These are phyloP conservation scores for Forsythia viridissima DNA, from an alignment of 257 asterid species.

Conservation along the genomic window DNA sequence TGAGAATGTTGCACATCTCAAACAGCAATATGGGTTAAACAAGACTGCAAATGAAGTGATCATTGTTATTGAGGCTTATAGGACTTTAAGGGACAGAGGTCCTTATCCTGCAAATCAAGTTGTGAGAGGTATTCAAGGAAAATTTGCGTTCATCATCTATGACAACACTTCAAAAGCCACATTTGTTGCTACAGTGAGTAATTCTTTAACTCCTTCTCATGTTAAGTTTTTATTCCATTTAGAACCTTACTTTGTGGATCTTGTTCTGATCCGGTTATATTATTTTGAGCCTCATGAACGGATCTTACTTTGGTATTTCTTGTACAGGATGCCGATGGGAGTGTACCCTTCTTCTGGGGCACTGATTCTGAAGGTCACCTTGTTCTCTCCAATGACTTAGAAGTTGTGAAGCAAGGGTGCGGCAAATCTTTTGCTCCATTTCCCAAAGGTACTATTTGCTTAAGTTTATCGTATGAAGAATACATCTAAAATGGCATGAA, in stretches of 20 bases:
- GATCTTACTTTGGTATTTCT: slow-evolving; percentile 6
- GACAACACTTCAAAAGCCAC: slow-evolving; percentile 57
- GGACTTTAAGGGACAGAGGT: slow-evolving; percentile 95
- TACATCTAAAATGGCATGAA: background rate
- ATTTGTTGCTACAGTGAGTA: slow-evolving; percentile 76
- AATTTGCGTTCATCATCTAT: slow-evolving; percentile 68
- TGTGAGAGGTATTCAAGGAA: slow-evolving; percentile 82
- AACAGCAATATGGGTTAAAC: slow-evolving; percentile 89
- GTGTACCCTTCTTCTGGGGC: slow-evolving; percentile 90
- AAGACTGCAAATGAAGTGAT: slow-evolving; percentile 86
- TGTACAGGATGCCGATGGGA: slow-evolving; percentile 70
- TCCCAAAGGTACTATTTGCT: slow-evolving; percentile 65
- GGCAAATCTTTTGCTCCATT: slow-evolving; percentile 87
- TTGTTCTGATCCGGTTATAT: background rate
- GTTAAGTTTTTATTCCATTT: background rate
- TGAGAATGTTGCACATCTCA: slow-evolving; percentile 76
- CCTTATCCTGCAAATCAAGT: slow-evolving; percentile 96
- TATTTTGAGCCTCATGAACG: background rate
- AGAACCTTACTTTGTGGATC: background rate
- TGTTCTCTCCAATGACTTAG: slow-evolving; percentile 72
- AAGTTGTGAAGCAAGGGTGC: slow-evolving; percentile 78
- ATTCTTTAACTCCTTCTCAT: background rate
- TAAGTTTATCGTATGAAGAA: background rate
- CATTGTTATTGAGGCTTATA: slow-evolving; percentile 84
- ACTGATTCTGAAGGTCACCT: slow-evolving; percentile 83